phyloP scores from a whole-genome alignment of 2,329 filamentous ascomycete genomes.

The Cyclaneusma minus region DNA sequence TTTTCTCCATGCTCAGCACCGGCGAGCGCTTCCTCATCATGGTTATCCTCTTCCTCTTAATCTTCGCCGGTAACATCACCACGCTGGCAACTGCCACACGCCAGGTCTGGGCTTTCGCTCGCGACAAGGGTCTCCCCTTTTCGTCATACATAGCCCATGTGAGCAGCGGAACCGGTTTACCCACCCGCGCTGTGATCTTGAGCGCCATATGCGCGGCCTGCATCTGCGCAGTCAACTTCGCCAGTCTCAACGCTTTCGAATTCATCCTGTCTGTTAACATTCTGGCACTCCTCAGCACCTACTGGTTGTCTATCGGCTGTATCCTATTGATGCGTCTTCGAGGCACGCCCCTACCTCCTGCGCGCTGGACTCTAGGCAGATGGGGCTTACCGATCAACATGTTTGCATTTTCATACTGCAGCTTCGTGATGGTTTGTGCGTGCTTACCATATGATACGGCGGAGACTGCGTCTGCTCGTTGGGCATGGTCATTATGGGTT shows the following conservation, averaged over 20 bases:
- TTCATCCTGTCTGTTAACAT: conserved; percentile 34
- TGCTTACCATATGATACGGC: too few species aligned
- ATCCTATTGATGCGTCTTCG: conserved; percentile 26
- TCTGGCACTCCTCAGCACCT: conserved; percentile 32
- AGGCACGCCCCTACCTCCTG: conserved; percentile 21
- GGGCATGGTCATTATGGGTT: too few species aligned
- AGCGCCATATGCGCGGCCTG: conserved; percentile 6
- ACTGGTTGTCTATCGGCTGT: conserved; percentile 31
- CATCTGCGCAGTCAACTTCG: conserved; percentile 28
- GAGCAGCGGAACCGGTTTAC: too few species aligned
- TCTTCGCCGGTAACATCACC: conserved; percentile 24
- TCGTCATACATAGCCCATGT: conserved; percentile 28
- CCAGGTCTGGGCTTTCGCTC: conserved; percentile 47
- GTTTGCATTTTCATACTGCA: too few species aligned
- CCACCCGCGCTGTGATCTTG: conserved; percentile 19
- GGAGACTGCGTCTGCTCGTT: too few species aligned
- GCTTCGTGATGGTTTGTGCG: too few species aligned
- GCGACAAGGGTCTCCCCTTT: conserved; percentile 46
- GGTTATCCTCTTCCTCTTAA: conserved; percentile 24
- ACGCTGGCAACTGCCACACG: conserved; percentile 41
- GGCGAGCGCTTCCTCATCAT: conserved; percentile 33
- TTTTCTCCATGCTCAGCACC: conserved; percentile 23
- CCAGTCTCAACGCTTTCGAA: conserved; percentile 33
- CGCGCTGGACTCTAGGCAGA: conserved; percentile 26
- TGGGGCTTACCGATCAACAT: conserved; percentile 26